A percentile compares a stretch with the other conserved stretches of the same genome.
phyloP scores from a whole-genome alignment of 352 stramenopile species.

The Pythium myriotylum region DNA sequence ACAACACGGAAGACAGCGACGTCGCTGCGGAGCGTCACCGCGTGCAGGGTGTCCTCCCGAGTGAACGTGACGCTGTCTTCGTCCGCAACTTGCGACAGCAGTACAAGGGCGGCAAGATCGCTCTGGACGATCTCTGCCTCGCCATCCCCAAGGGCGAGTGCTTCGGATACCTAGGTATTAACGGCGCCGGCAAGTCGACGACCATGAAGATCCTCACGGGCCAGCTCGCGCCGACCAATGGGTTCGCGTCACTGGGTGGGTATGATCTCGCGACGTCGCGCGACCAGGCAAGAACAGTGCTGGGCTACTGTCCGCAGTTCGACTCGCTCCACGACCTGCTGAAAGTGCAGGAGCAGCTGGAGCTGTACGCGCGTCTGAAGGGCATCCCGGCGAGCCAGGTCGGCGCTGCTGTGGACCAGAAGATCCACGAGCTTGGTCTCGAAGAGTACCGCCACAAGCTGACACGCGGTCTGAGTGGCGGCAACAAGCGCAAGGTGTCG shows the following conservation, averaged over 20 bases:
- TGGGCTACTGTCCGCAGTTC: constrained; percentile 88
- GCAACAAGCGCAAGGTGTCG: constrained; percentile 97
- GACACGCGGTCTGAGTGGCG: constrained; percentile 53
- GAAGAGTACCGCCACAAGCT: constrained; percentile 38
- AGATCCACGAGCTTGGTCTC: constrained; percentile 43
- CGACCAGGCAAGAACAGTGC: constrained; percentile 29
- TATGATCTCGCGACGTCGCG: constrained; percentile 29
- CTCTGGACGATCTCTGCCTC: constrained; percentile 68
- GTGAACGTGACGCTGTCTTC: constrained; percentile 32
- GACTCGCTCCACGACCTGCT: constrained; percentile 88
- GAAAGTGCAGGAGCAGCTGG: constrained; percentile 81
- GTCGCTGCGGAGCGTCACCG: constrained; percentile 33
- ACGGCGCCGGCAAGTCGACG: constrained; percentile 87
- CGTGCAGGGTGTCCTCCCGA: constrained; percentile 21
- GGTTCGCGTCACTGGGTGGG: constrained; percentile 32
- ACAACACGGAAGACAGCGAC: constrained; percentile 36
- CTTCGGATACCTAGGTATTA: constrained; percentile 91
- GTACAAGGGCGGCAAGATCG: constrained; percentile 55
- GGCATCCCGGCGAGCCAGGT: constrained; percentile 39
- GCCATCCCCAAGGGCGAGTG: constrained; percentile 57
- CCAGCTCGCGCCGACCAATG: constrained; percentile 36
- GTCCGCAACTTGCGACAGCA: constrained; percentile 46
- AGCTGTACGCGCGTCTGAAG: constrained; percentile 80
- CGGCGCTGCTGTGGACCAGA: constrained; percentile 29
- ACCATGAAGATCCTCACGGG: constrained; percentile 80